These are phyloP conservation scores for Candida saitoana DNA, from an alignment of 805 yeast genomes.

Conservation along the genomic window DNA sequence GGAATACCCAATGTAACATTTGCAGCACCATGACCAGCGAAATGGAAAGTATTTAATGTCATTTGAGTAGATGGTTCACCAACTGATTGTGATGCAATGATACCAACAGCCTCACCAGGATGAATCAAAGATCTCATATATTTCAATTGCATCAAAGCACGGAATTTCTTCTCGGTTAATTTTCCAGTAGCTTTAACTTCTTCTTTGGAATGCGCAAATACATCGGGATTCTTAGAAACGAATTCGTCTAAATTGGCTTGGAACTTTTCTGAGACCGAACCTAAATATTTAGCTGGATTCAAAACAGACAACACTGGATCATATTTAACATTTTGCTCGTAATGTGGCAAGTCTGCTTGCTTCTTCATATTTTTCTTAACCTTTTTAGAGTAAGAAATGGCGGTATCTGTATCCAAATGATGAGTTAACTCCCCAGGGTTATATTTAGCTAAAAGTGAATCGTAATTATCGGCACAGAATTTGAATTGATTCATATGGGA, in stretches of 20 bases:
- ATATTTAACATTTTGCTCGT: constrained; percentile 57
- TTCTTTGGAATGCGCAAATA: constrained; percentile 54
- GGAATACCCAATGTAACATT: constrained; percentile 99
- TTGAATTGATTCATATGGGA: constrained; percentile 90
- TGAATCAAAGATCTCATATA: constrained; percentile 92
- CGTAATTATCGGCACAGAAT: constrained; percentile 89
- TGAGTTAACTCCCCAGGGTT: constrained; percentile 71
- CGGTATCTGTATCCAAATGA: constrained; percentile 80
- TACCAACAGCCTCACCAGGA: constrained; percentile 98
- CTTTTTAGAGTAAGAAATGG: constrained; percentile 77
- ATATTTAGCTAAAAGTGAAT: constrained; percentile 79
- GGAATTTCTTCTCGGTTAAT: constrained; percentile 75
- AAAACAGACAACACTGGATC: constrained; percentile 86
- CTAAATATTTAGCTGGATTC: constrained; percentile 87
- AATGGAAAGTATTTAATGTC: constrained; percentile 96
- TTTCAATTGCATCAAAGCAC: constrained; percentile 95
- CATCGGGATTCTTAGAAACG: constrained; percentile 49
- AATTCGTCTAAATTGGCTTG: constrained; percentile 73
- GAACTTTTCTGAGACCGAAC: constrained; percentile 89
- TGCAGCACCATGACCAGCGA: constrained; percentile 99
- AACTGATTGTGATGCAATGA: constrained; percentile 94
- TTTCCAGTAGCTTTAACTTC: constrained; percentile 41
- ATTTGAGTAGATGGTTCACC: constrained; percentile 99
- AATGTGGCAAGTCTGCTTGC: constrained; percentile 59
- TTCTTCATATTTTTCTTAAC: constrained; percentile 67